Base-by-base conservation (phyloP, 805 yeast genomes). In the Ogataea neopini region DNA sequence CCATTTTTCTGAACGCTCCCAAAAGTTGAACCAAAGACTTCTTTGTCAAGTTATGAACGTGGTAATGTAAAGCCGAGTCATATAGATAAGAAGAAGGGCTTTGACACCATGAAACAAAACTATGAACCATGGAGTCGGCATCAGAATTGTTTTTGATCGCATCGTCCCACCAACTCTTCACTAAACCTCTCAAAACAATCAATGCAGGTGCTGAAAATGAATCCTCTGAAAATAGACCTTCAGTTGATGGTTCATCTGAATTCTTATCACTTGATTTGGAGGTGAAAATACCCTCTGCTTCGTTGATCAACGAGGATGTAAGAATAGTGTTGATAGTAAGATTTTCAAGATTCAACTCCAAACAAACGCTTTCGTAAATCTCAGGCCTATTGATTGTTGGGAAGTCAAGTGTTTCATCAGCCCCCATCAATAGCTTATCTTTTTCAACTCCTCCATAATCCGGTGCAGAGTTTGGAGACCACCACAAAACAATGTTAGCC, bases 81-180 rank as follows among this genome's bases (percentile, higher is more conserved):
- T 86, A 91, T 19, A 94, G 68, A 55, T 63, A 76, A 0, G 97
- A 87, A 8, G 79, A 77, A 8, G 87, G 79, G 42, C 83, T 79
- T 54, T 88, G 88, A 19, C 90, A 87, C 99, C 99, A 92, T 3
- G 83, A 73, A 1, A 88, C 86, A 62, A 92, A 82, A 22, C 82
- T 77, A 57, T 88, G 88, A 51, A 90, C 84, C 78, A 91, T 77
- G 1, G 87, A 72, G 63, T 91, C 97, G 0, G 97, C 96, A 49
- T 84, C 81, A 7, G 72, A 56, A 55, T 85, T 79, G 46, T 80
- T 80, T 17, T 72, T 71, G 46, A 87, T 68, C 0, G 97, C 97
- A 59, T 83, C 86, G 59, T 89, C 95, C 96, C 97, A 92, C 97
- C 97, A 89, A 26, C 76, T 81, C 58, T 86, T 88, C 10, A 94